Evolutionary conservation across 2,329 filamentous ascomycete genomes (phyloP).

Genomic region (Aspergillus persii): DNA sequence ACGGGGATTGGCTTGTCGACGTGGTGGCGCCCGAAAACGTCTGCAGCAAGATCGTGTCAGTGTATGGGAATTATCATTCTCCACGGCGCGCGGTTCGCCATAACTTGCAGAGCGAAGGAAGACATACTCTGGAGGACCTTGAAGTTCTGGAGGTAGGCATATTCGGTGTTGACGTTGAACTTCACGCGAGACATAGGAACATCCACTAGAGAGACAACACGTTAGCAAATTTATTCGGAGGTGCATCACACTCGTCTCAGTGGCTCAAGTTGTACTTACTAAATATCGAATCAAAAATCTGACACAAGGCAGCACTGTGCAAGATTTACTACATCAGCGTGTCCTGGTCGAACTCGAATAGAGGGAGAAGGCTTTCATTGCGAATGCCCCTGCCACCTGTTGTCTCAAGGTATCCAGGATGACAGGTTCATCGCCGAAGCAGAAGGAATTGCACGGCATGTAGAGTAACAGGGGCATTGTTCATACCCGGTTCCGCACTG

Average conservation of each 20-base stretch:
- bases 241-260: not conserved
- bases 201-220: constrained; percentile 56
- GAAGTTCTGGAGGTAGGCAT: constrained; percentile 97
- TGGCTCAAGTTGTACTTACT: constrained; percentile 46
- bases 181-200: constrained; percentile 94
- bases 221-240: not conserved
- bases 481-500: constrained; percentile 95
- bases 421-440: not conserved
- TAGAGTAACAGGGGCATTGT: constrained; percentile 10
- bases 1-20: constrained; percentile 90
- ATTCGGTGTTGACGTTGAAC: constrained; percentile 97
- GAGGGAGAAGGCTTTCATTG: not conserved
- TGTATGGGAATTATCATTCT: not conserved
- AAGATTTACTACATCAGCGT: constrained; percentile 10
- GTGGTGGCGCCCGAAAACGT: constrained; percentile 78
- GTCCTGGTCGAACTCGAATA: constrained; percentile 2
- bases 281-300: constrained; percentile 98
- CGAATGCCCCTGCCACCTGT: not conserved
- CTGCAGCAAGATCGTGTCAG: constrained; percentile 36
- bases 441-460: not conserved
- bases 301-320: constrained; percentile 83
- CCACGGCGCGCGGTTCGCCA: not conserved
- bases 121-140: constrained; percentile 89
- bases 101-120: not conserved
- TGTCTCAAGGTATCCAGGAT: not conserved